These are phyloP conservation scores for Dendrostoma leiphaemia DNA, from an alignment of 2,329 filamentous ascomycete species.

Conservation along the genomic window DNA sequence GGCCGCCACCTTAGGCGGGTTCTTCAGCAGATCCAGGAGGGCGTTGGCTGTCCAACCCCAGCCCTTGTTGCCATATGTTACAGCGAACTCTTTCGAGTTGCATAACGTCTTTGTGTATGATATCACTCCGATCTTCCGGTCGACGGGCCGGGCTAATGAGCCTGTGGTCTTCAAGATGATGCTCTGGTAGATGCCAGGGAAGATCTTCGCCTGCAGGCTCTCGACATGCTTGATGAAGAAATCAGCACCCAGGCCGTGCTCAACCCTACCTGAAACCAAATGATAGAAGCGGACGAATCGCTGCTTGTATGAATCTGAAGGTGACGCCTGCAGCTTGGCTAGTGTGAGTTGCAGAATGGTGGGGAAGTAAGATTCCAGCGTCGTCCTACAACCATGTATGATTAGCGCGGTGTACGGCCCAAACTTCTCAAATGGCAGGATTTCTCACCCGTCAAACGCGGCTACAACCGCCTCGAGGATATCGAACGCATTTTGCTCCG, in stretches of 20 bases:
- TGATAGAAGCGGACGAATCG: slow-evolving; percentile 95
- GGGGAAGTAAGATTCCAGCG: slow-evolving; percentile 73
- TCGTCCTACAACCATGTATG: slow-evolving; percentile 41
- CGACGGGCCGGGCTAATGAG: slow-evolving; percentile 80
- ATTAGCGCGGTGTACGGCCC: not conserved
- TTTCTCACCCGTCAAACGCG: slow-evolving; percentile 67
- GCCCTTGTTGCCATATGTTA: slow-evolving; percentile 73
- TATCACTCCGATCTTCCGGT: slow-evolving; percentile 90
- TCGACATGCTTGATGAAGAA: slow-evolving; percentile 89
- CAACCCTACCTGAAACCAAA: slow-evolving; percentile 74
- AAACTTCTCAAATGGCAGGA: not conserved
- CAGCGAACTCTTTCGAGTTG: slow-evolving; percentile 79
- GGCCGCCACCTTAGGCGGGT: slow-evolving; percentile 69
- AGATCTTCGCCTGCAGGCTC: slow-evolving; percentile 74
- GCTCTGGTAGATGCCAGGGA: slow-evolving; percentile 78
- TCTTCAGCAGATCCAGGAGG: slow-evolving; percentile 85
- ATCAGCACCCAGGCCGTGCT: slow-evolving; percentile 84
- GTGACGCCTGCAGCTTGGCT: slow-evolving; percentile 66
- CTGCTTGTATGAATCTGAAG: slow-evolving; percentile 76
- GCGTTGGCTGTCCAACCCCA: slow-evolving; percentile 89
- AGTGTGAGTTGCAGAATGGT: slow-evolving; percentile 81
- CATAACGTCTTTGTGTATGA: slow-evolving; percentile 91
- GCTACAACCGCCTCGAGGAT: slow-evolving; percentile 78
- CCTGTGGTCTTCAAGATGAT: slow-evolving; percentile 88
- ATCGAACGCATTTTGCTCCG: slow-evolving; percentile 85